Percentiles rank a stretch among this genome's conserved stretches.
phyloP scores from a whole-genome alignment of 2,329 filamentous ascomycete genomes.

The Monosporascus sp. region DNA sequence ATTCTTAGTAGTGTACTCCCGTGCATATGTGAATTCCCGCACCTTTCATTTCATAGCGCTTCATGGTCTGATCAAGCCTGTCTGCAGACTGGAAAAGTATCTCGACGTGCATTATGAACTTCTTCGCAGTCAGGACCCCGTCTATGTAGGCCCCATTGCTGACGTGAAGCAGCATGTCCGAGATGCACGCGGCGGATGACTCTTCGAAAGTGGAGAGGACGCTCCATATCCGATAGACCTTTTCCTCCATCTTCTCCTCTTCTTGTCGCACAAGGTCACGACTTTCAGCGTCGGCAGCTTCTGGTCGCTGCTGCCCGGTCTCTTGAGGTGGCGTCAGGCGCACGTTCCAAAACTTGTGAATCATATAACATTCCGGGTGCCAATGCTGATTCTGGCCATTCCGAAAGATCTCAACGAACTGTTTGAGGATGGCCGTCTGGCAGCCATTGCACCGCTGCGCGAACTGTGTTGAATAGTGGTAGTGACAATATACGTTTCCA shows the following conservation, averaged over 20 bases:
- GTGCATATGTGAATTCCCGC: constrained; percentile 24
- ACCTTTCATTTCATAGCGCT: constrained; percentile 69
- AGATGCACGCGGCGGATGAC: constrained; percentile 95
- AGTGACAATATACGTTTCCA: constrained; percentile 94
- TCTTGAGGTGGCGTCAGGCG: constrained; percentile 64
- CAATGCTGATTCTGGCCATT: constrained; percentile 98
- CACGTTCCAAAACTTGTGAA: constrained; percentile 99
- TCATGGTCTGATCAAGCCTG: constrained; percentile 70
- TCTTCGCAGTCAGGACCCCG: constrained; percentile 88
- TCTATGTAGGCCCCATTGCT: constrained; percentile 97
- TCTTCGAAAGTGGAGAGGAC: constrained; percentile 96
- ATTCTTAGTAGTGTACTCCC: constrained; percentile 15
- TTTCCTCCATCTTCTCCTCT: constrained; percentile 94
- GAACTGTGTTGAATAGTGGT: constrained; percentile 96
- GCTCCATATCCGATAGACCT: constrained; percentile 97
- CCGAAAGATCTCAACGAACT: constrained; percentile 97
- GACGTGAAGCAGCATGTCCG: constrained; percentile 96
- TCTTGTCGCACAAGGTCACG: constrained; percentile 73
- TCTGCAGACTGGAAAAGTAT: constrained; percentile 87
- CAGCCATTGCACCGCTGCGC: constrained; percentile 95
- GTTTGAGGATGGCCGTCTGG: constrained; percentile 94
- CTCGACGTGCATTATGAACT: constrained; percentile 94
- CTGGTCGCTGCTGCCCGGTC: constrained; percentile 36
- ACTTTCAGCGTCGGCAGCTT: constrained; percentile 51
- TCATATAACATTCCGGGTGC: constrained; percentile 99